Base-by-base conservation (phyloP, 768 basidiomycete genomes). In the Crucibulum laeve region DNA sequence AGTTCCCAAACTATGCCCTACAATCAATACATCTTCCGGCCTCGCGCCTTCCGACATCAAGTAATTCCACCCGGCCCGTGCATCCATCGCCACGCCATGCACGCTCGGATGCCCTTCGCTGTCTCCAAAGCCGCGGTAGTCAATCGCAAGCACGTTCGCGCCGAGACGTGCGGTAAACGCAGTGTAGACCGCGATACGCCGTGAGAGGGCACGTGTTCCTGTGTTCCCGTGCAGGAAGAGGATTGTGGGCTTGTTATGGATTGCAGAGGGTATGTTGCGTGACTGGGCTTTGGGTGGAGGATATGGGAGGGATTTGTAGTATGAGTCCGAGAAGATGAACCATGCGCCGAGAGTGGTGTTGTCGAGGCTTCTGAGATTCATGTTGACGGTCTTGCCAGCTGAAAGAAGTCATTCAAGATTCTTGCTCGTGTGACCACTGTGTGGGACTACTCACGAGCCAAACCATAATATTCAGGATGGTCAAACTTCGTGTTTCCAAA, bases 1-100 rank as follows among this genome's bases (percentile, higher is more conserved):
- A 0, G 88, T 89, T 0, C 89, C 89, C 2, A 91, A 65, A 53
- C 84, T 87, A 51, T 87, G 86, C 0, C 88, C 89, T 5, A 84
- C 62, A 25, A 91, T 62, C 11, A 84, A 59, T 23, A 91, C 69
- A 44, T 77, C 68, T 40, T 69, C 61, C 3, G 71, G 60, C 5
- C 59, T 53, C 0, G 79, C 78, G 0, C 79, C 79, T 21, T 70
- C 66, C 6, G 60, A 58, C 5, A 74, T 62, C 4, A 87, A 65
- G 68, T 76, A 90, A 51, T 83, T 72, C 77, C 79, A 90, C 0
- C 73, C 82, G 0, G 82, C 67, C 14, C 72, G 59, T 0, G 84
- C 84, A 51, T 91, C 82, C 38, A 53, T 54, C 11, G 70, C 53
- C 3, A 89, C 70, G 0, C 88, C 87, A 1, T 60, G 53, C 40